Evolutionary conservation across 2,329 filamentous ascomycete species (phyloP).

Genomic region (Fonsecaea erecta): DNA sequence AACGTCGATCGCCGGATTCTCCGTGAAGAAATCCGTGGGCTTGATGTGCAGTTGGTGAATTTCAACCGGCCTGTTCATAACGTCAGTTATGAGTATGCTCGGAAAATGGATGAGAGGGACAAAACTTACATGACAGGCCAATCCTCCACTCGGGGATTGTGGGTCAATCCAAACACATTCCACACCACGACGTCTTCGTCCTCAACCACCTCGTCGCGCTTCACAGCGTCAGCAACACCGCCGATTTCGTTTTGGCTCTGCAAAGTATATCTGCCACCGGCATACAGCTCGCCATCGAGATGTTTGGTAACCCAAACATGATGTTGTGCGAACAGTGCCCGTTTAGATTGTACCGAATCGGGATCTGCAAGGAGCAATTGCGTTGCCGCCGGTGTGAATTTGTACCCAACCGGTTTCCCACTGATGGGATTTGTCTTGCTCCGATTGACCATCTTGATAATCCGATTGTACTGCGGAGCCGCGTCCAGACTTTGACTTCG

Average conservation of each 20-base stretch:
- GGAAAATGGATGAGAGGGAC: conserved; percentile 39
- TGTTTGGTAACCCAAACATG: conserved; percentile 59
- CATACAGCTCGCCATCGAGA: conserved; percentile 55
- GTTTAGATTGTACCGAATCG: conserved; percentile 49
- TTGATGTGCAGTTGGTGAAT: conserved; percentile 55
- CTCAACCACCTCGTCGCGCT: conserved; percentile 48
- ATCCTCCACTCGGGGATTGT: conserved; percentile 58
- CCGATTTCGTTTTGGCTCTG: conserved; percentile 51
- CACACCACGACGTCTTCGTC: conserved; percentile 57
- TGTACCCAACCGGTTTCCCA: conserved; percentile 54
- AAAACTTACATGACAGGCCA: conserved; percentile 57
- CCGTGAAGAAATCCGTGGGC: conserved; percentile 59
- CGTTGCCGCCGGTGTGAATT: conserved; percentile 53
- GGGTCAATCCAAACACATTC: conserved; percentile 57
- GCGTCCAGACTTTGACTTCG: conserved; percentile 58
- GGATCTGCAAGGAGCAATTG: conserved; percentile 56
- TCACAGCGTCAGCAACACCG: conserved; percentile 52
- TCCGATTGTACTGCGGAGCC: conserved; percentile 52
- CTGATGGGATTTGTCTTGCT: conserved; percentile 50
- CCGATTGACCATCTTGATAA: conserved; percentile 57
- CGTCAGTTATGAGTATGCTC: background rate
- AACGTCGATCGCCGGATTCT: conserved; percentile 60
- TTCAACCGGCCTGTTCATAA: conserved; percentile 47
- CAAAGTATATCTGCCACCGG: conserved; percentile 55
- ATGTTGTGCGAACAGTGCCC: conserved; percentile 56